Conservation (phyloP, 305 asterid genomes). For the Vinca major region DNA sequence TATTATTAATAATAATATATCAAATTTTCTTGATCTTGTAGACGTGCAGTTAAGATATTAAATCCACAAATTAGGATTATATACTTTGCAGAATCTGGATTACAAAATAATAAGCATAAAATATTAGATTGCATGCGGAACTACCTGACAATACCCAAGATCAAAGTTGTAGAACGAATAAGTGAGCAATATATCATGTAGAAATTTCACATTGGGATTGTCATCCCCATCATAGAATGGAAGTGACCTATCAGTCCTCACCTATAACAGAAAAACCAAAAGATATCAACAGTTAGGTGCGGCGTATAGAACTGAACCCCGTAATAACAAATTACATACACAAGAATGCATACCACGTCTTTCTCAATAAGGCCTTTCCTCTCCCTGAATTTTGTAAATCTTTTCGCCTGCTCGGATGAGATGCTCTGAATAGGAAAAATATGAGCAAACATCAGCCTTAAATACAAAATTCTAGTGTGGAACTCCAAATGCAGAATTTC, state of each 20-base stretch:
- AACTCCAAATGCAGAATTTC: background rate
- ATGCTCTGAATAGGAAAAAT: conserved; percentile 49
- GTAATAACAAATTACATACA: background rate
- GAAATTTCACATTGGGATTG: conserved; percentile 73
- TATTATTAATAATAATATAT: too few relatives aligned
- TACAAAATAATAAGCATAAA: background rate
- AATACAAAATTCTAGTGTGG: background rate
- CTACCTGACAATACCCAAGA: conserved; percentile 99
- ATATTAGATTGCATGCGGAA: background rate
- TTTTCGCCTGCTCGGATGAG: conserved; percentile 69
- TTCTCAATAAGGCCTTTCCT: conserved; percentile 95
- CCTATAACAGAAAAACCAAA: conserved; percentile 31
- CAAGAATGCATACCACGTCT: conserved; percentile 70
- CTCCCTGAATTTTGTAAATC: conserved; percentile 92
- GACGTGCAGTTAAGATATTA: background rate
- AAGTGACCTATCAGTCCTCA: conserved; percentile 89
- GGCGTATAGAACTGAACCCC: background rate
- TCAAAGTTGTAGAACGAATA: conserved; percentile 99
- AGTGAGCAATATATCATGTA: conserved; percentile 86
- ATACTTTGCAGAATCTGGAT: background rate
- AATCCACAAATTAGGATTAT: background rate
- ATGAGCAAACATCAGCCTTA: conserved; percentile 9
- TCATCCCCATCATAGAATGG: conserved; percentile 94
- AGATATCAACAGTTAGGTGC: background rate
- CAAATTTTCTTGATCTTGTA: background rate